Conservation (phyloP, 257 asterid species). For the Thymus quinquecostatus region DNA sequence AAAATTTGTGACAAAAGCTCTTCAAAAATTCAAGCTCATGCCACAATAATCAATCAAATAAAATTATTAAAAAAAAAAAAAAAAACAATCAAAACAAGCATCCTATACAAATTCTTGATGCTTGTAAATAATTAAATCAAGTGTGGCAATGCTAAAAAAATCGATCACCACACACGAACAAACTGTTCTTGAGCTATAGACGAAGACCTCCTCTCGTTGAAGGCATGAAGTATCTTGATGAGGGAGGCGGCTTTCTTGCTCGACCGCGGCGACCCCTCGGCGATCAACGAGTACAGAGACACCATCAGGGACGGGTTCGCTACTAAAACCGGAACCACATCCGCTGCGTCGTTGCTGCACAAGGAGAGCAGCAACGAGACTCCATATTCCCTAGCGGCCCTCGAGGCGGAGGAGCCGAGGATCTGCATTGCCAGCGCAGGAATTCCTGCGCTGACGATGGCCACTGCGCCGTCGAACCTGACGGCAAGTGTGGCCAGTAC, state of each 20-base stretch:
- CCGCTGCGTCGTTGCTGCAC: slow-evolving; percentile 56
- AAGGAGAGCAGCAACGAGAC: slow-evolving; percentile 63
- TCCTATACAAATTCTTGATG: slow-evolving; percentile 37
- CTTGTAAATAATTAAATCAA: slow-evolving; percentile 26
- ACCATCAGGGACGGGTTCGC: slow-evolving; percentile 65
- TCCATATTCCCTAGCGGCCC: slow-evolving; percentile 53
- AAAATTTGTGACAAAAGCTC: slow-evolving; percentile 51
- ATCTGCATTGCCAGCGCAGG: slow-evolving; percentile 49
- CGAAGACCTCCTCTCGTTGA: slow-evolving; percentile 55
- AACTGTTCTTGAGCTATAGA: slow-evolving; percentile 53
- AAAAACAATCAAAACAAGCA: not conserved
- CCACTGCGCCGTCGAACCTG: slow-evolving; percentile 63
- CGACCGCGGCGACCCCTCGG: slow-evolving; percentile 54
- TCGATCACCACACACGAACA: slow-evolving; percentile 65
- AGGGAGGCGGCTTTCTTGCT: slow-evolving; percentile 74
- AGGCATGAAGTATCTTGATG: slow-evolving; percentile 66
- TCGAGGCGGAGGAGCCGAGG: slow-evolving; percentile 46
- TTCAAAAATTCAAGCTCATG: slow-evolving; percentile 52
- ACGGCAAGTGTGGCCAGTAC: slow-evolving; percentile 61
- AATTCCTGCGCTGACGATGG: slow-evolving; percentile 51
- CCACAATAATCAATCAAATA: slow-evolving; percentile 33
- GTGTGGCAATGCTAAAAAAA: slow-evolving; percentile 41
- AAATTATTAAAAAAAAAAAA: no score
- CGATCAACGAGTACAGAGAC: slow-evolving; percentile 56
- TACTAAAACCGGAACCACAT: slow-evolving; percentile 75